Evolutionary conservation across 371 early-diverging fungal species (phyloP), one percentile per base, ranked within the genome.

Genomic region (Mucor saturninus): DNA sequence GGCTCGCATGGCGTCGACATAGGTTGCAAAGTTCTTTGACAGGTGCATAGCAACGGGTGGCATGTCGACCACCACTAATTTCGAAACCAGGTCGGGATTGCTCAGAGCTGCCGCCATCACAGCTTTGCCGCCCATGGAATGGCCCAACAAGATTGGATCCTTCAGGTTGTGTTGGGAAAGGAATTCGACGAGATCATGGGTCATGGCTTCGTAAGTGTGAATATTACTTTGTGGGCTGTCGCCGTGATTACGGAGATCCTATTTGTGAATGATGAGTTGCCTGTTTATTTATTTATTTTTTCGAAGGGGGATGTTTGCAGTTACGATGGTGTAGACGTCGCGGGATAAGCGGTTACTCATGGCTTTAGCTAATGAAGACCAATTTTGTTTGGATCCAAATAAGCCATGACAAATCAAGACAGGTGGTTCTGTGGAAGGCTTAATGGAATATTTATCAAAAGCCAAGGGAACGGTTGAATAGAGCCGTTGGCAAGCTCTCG

Each of bases 201-300:
- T 80, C 97, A 98, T 96, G 26, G 83, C 75, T 28, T 75, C 62
- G 65, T 93, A 95, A n/a, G 82, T 87, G 66, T 93, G 93, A 2
- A 66, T 74, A 0, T 61, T 50, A 11, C 69, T 52, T 62, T 95
- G 96, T 4, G 89, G 89, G 59, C 93, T 93, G 31, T 93, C 95
- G 32, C 98, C 98, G 68, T 98, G 98, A 75, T 98, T 96, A 39
- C 97, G 86, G 67, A 95, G 81, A 75, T 98, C 98, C 87, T 88
- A 56, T 38, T 46, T 11, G 30, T 21, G n/a, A 52, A 52, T 54
- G 29, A 38, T 38, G 9, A 59, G 43, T 9, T n/a, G 13, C 32
- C 30, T 40, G n/a, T 48, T 31, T 51, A 26, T 28, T 48, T 38
- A n/a, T 29, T 48, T 15, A 21, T 21, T 21, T 21, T 21, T 21